phyloP scores from a whole-genome alignment of 805 yeast genomes.

The Ogataea nakhonphanomensis region DNA sequence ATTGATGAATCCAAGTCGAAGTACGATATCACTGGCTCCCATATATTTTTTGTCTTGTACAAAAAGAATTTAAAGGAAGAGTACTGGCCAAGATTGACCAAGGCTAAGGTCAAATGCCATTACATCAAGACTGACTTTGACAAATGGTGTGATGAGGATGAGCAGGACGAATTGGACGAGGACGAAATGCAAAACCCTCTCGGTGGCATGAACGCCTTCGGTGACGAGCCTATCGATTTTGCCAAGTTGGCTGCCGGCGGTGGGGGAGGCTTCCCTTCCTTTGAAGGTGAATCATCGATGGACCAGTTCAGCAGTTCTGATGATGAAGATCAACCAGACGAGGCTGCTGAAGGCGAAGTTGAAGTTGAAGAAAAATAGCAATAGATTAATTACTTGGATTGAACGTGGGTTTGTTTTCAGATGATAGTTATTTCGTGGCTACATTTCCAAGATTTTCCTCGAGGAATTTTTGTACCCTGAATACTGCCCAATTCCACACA shows the following conservation, averaged over 20 bases:
- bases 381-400: slow-evolving; percentile 1
- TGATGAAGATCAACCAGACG: slow-evolving; percentile 28
- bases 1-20: slow-evolving; percentile 64
- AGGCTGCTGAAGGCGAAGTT: slow-evolving; percentile 10
- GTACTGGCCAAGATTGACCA: slow-evolving; percentile 94
- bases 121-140: slow-evolving; percentile 92
- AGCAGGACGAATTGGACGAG: slow-evolving; percentile 72
- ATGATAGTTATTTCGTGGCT: slow-evolving; percentile 11
- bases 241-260: slow-evolving; percentile 30
- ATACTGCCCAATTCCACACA: slow-evolving; percentile 23
- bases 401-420: neutral
- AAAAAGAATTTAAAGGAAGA: slow-evolving; percentile 68
- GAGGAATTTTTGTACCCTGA: slow-evolving; percentile 9
- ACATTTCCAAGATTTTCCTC: slow-evolving; percentile 16
- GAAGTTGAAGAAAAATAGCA: slow-evolving; percentile 6
- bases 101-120: slow-evolving; percentile 75
- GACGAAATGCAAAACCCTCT: slow-evolving; percentile 29
- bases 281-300: slow-evolving; percentile 32
- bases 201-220: slow-evolving; percentile 21
- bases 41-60: slow-evolving; percentile 59
- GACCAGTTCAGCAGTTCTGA: slow-evolving; percentile 30
- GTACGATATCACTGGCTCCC: slow-evolving; percentile 59
- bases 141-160: slow-evolving; percentile 98
- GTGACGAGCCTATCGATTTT: slow-evolving; percentile 27
- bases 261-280: slow-evolving; percentile 50